phyloP scores from a whole-genome alignment of 768 basidiomycete genomes.

The Russula emetica region DNA sequence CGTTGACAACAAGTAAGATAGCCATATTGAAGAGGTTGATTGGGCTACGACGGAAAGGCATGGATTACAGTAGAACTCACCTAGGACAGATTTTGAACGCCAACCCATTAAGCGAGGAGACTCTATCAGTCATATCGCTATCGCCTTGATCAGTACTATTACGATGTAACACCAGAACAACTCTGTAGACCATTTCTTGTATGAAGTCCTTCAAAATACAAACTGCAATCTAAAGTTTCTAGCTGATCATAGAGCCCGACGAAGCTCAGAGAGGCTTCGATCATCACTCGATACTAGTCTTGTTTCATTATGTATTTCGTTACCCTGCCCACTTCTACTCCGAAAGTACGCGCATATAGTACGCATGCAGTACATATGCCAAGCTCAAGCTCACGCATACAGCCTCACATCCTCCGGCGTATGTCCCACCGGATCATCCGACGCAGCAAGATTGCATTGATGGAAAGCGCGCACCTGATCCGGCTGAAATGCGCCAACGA shows the following conservation, averaged over 20 bases:
- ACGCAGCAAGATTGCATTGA: conserved; percentile 81
- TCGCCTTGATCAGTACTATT: not conserved
- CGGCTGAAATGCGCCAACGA: conserved; percentile 66
- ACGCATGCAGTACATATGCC: too few species aligned
- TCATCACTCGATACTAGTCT: too few species aligned
- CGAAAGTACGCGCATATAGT: too few species aligned
- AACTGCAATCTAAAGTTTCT: too few species aligned
- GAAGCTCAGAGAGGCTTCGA: too few species aligned
- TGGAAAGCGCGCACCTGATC: conserved; percentile 74
- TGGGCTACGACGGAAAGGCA: conserved; percentile 15
- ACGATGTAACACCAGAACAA: not conserved
- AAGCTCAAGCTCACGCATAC: too few species aligned
- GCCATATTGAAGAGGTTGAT: conserved; percentile 4
- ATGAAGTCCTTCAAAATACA: too few species aligned
- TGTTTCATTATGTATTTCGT: too few species aligned
- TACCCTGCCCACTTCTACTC: not conserved
- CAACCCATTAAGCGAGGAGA: conserved; percentile 1
- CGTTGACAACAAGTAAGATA: conserved; percentile 8
- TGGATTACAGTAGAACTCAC: conserved; percentile 6
- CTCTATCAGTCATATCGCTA: not conserved
- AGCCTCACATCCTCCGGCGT: conserved; percentile 56
- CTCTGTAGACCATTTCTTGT: not conserved
- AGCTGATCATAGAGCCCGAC: too few species aligned
- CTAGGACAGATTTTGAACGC: conserved; percentile 17
- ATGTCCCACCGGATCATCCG: conserved; percentile 66